A percentile compares a stretch with the other conserved stretches of the same genome.
These are phyloP conservation scores for Skeletonema potamos DNA, from an alignment of 108 stramenopile genomes.

Conservation along the genomic window DNA sequence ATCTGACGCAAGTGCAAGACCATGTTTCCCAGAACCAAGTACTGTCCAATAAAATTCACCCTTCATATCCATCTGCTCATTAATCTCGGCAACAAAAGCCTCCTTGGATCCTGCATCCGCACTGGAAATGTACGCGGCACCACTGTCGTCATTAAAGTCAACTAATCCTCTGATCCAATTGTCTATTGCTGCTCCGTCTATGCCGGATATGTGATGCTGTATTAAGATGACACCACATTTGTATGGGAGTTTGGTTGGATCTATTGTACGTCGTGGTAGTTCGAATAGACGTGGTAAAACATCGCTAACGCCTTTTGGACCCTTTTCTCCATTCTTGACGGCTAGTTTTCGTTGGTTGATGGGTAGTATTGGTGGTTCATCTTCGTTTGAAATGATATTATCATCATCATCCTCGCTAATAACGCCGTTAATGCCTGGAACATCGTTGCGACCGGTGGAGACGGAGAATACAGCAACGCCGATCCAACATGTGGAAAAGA, in stretches of 20 bases:
- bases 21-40: constrained; percentile 21
- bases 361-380: constrained; percentile 1
- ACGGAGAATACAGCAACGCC: neutral
- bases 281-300: constrained; percentile 2
- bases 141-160: constrained; percentile 13
- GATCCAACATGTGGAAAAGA: constrained; percentile 3
- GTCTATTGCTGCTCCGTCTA: constrained; percentile 11
- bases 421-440: neutral
- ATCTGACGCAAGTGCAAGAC: constrained; percentile 9
- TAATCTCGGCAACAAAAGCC: constrained; percentile 9
- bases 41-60: constrained; percentile 27
- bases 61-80: constrained; percentile 10
- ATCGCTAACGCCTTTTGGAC: constrained; percentile 7
- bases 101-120: constrained; percentile 4
- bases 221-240: constrained; percentile 35
- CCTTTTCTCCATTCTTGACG: neutral
- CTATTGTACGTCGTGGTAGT: constrained; percentile 23
- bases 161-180: constrained; percentile 27
- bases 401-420: neutral
- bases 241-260: constrained; percentile 25
- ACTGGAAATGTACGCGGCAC: constrained; percentile 31
- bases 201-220: constrained; percentile 29
- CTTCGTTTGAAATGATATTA: neutral
- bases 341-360: constrained; percentile 21
- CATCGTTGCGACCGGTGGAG: neutral